A percentile compares a stretch with the other conserved stretches of the same genome.
Evolutionary conservation across 2,329 filamentous ascomycete genomes (phyloP).

Genomic region (Dothideomycetidae sp.): DNA sequence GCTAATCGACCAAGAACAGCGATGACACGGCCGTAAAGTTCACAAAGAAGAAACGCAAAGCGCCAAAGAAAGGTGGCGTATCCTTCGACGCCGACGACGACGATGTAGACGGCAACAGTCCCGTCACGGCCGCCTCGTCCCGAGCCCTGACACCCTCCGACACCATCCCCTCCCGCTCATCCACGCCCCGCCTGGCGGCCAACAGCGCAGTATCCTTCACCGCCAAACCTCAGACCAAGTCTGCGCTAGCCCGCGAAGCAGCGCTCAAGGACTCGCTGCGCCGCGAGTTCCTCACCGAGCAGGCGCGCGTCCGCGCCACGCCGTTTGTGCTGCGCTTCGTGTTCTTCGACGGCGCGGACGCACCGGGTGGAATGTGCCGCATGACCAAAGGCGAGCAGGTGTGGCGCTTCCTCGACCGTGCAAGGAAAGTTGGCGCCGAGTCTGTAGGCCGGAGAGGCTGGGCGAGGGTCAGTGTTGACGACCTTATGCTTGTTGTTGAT

Average conservation of each 20-base stretch:
- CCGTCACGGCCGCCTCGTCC: background rate
- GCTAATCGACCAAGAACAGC: conserved; percentile 42
- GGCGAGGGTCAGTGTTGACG: conserved; percentile 88
- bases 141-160: background rate
- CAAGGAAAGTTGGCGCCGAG: conserved; percentile 75
- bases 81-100: conserved; percentile 60
- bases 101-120: conserved; percentile 27
- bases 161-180: background rate
- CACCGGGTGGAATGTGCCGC: conserved; percentile 67
- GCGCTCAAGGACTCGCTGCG: conserved; percentile 59
- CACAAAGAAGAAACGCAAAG: conserved; percentile 44
- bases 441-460: conserved; percentile 61
- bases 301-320: conserved; percentile 75
- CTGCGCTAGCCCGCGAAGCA: conserved; percentile 62
- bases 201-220: conserved; percentile 48
- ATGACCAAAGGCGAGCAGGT: conserved; percentile 87
- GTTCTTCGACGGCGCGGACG: conserved; percentile 90
- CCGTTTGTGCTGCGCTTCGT: conserved; percentile 90
- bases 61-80: conserved; percentile 44
- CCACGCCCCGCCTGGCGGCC: conserved; percentile 35
- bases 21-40: conserved; percentile 35
- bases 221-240: conserved; percentile 67
- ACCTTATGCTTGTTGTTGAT: conserved; percentile 82
- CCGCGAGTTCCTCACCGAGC: conserved; percentile 67
- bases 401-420: conserved; percentile 87